Evolutionary conservation across 768 basidiomycete species (phyloP), one percentile per base, ranked within the genome.

Genomic region (Kwoniella mangroviensis): DNA sequence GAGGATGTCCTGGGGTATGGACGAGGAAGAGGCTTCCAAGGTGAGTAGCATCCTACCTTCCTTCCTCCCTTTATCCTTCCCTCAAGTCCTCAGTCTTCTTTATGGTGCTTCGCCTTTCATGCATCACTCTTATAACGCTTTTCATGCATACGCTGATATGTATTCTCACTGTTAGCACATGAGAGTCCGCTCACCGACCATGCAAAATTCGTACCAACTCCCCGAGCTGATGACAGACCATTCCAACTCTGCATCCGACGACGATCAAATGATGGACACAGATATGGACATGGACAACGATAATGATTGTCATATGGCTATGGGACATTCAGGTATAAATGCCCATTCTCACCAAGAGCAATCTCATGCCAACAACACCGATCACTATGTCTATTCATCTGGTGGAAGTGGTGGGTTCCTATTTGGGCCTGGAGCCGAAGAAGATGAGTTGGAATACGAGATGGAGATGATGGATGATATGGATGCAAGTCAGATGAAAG

Each of bases 381-480:
- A 64, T 41, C 58, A 71, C 53, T 76, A 79, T 42, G 57, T 55
- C 4, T 79, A 69, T 57, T 72, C 64, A 2, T 62, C 61, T 5
- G 54, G 63, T 5, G 79, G 79, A 2, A 73, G 65, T 57, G 79
- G 79, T 1, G 79, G 79, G 4, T 77, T 80, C 42, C 75, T 76
- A 2, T 80, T 80, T 42, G 79, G 79, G 11, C 79, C 79, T 26
- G 79, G 79, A 3, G 74, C 76, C 1, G 76, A 78, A 62, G 79
- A 80, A 61, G 79, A 80, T 66, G 77, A 75, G 56, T 69, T 74
- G 22, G 72, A 73, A 55, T 28, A 51, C 42, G 61, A 52, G 55
- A 60, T 58, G 71, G 69, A 67, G 15, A 66, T 66, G 65, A 60
- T 67, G 65, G 65, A 67, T 67, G 59, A 61, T 43, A 68, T 68